phyloP scores from a whole-genome alignment of 768 basidiomycete genomes.

The Lenzites betulinus region DNA sequence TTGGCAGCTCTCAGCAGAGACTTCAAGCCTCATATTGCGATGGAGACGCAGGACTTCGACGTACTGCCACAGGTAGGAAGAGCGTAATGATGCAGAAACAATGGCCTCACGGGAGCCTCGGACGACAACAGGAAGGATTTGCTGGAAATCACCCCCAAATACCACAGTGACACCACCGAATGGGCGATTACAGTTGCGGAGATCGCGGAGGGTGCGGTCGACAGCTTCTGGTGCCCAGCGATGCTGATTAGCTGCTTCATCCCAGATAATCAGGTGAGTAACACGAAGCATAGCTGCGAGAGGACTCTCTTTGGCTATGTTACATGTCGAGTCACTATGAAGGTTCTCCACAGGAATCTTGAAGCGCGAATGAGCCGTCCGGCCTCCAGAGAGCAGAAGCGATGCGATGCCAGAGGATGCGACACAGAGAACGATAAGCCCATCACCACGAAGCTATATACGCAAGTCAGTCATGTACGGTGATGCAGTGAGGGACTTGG shows the following conservation, averaged over 20 bases:
- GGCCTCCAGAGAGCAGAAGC: conserved; percentile 43
- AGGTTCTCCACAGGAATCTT: conserved; percentile 44
- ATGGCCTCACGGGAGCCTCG: conserved; percentile 41
- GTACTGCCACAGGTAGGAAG: not conserved
- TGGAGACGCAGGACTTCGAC: not conserved
- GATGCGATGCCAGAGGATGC: conserved; percentile 44
- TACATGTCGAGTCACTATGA: conserved; percentile 34
- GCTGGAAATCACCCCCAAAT: no score
- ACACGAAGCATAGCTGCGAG: conserved; percentile 36
- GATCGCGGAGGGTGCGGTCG: conserved; percentile 39
- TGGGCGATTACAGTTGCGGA: conserved; percentile 28
- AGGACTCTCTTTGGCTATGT: conserved; percentile 32
- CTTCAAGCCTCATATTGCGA: no score
- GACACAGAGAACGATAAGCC: conserved; percentile 3
- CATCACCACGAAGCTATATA: conserved; percentile 26
- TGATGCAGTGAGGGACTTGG: no score
- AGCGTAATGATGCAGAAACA: conserved; percentile 30
- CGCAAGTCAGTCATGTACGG: no score
- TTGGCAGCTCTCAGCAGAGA: no score
- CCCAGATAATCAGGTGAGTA: conserved; percentile 34
- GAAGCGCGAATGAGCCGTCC: conserved; percentile 51
- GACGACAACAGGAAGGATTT: conserved; percentile 46
- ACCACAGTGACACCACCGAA: conserved; percentile 50
- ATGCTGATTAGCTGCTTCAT: conserved; percentile 42
- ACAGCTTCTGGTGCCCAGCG: conserved; percentile 41